A percentile compares a stretch with the other conserved stretches of the same genome.
Evolutionary conservation across 805 yeast genomes (phyloP).

Genomic region (Brettanomyces sp.): DNA sequence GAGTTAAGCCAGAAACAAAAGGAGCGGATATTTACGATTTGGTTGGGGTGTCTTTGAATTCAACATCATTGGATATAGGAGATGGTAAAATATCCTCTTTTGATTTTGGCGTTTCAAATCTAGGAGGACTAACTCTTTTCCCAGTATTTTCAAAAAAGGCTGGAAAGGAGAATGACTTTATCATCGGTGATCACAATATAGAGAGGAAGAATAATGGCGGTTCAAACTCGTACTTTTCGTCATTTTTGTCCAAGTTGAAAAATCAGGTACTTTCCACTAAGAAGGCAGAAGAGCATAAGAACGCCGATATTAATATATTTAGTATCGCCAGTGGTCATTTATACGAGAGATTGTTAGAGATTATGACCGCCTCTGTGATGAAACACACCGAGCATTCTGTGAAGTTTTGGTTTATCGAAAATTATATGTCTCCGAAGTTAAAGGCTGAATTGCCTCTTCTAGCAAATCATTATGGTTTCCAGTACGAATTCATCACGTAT

Average conservation of each 20-base stretch:
- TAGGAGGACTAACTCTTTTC: slow-evolving; percentile 3
- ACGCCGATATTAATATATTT: slow-evolving; percentile 69
- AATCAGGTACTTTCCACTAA: not conserved
- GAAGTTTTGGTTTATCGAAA: slow-evolving; percentile 82
- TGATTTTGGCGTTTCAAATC: not conserved
- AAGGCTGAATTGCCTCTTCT: slow-evolving; percentile 49
- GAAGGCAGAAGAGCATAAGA: slow-evolving; percentile 11
- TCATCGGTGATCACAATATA: not conserved
- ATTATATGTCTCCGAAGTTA: slow-evolving; percentile 66
- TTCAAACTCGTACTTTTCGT: too few relatives aligned
- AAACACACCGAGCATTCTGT: slow-evolving; percentile 53
- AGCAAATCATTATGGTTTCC: slow-evolving; percentile 50
- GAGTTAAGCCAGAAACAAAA: slow-evolving; percentile 30
- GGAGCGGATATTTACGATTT: slow-evolving; percentile 34
- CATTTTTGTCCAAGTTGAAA: slow-evolving; percentile 2
- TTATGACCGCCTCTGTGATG: slow-evolving; percentile 77
- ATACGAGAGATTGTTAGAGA: slow-evolving; percentile 63
- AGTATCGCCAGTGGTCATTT: slow-evolving; percentile 76
- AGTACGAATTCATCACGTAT: slow-evolving; percentile 71
- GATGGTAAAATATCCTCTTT: not conserved
- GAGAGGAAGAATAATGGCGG: not conserved
- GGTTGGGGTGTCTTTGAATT: slow-evolving; percentile 8
- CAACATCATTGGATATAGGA: not conserved
- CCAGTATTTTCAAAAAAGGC: slow-evolving; percentile 1
- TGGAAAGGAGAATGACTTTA: slow-evolving; percentile 7